Conservation (phyloP, 1,284 basidiomycete species). For the Coniferiporia weirii region DNA sequence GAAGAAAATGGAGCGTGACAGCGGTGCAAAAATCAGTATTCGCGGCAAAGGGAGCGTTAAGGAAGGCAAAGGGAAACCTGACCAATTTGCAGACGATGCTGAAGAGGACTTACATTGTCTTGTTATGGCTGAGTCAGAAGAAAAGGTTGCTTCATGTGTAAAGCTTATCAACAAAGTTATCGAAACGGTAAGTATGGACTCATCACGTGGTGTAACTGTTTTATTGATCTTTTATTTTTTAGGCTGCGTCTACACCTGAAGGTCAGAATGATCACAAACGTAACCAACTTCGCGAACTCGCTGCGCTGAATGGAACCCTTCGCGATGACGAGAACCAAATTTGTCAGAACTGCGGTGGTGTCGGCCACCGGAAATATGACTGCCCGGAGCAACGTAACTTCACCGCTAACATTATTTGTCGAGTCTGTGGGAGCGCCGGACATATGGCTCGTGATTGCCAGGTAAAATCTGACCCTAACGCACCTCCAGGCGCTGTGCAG, state of each 20-base stretch:
- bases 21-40: slow-evolving; percentile 97
- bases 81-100: slow-evolving; percentile 91
- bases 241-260: slow-evolving; percentile 98
- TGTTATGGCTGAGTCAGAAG: slow-evolving; percentile 88
- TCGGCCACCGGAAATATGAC: slow-evolving; percentile 95
- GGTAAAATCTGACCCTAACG: slow-evolving; percentile 75
- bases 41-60: slow-evolving; percentile 98
- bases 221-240: slow-evolving; percentile 19
- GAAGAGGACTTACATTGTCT: slow-evolving; percentile 99
- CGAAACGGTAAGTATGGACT: slow-evolving; percentile 74
- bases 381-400: slow-evolving; percentile 96
- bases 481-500: slow-evolving; percentile 33
- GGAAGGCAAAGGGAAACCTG: slow-evolving; percentile 93
- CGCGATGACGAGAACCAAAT: slow-evolving; percentile 99
- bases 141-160: slow-evolving; percentile 89
- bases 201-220: background rate
- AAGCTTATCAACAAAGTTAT: slow-evolving; percentile 97
- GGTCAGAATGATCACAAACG: slow-evolving; percentile 99
- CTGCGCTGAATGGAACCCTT: slow-evolving; percentile 96
- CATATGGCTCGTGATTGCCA: slow-evolving; percentile 98
- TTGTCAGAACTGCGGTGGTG: slow-evolving; percentile 95
- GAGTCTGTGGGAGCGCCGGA: slow-evolving; percentile 89
- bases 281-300: slow-evolving; percentile 96
- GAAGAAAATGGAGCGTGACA: slow-evolving; percentile 99
- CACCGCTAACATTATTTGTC: slow-evolving; percentile 96